These are phyloP conservation scores for Prunus padus DNA, from an alignment of 306 rosid species.

Conservation along the genomic window DNA sequence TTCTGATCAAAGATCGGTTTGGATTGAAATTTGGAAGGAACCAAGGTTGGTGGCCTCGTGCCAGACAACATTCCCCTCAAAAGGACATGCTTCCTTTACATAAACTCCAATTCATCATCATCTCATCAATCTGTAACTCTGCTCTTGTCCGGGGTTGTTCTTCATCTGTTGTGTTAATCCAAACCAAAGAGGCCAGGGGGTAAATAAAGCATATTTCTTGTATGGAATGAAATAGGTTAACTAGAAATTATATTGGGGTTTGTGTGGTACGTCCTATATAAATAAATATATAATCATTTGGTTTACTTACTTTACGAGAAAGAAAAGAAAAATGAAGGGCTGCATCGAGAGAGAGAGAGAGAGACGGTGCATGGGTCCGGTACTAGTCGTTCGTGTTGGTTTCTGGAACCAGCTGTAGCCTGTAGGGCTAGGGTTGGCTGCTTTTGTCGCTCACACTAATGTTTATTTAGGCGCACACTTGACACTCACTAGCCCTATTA, in stretches of 20 bases:
- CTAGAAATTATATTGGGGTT: neutral
- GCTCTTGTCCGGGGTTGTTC: neutral
- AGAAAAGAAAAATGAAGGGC: neutral
- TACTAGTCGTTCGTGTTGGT: neutral
- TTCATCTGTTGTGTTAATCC: neutral
- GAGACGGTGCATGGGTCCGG: constrained; percentile 23
- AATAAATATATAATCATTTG: constrained; percentile 10
- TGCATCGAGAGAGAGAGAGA: neutral
- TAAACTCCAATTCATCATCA: neutral
- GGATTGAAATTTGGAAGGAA: neutral
- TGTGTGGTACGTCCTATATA: constrained; percentile 4
- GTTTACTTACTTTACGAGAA: neutral
- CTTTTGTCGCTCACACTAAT: neutral
- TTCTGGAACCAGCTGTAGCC: constrained; percentile 27
- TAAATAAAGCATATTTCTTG: neutral
- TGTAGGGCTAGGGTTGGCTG: constrained; percentile 25
- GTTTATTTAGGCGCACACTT: constrained; percentile 5
- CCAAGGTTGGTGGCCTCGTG: constrained; percentile 39
- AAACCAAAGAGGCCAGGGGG: neutral
- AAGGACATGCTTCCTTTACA: constrained; percentile 38
- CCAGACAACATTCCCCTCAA: constrained; percentile 73
- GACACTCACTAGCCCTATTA: too few relatives aligned
- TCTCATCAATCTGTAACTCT: neutral
- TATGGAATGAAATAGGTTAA: neutral
- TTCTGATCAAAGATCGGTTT: neutral